A percentile compares a stretch with the other conserved stretches of the same genome.
Conservation (phyloP, 2,329 filamentous ascomycete species). For the Neophaeococcomyces aloes region DNA sequence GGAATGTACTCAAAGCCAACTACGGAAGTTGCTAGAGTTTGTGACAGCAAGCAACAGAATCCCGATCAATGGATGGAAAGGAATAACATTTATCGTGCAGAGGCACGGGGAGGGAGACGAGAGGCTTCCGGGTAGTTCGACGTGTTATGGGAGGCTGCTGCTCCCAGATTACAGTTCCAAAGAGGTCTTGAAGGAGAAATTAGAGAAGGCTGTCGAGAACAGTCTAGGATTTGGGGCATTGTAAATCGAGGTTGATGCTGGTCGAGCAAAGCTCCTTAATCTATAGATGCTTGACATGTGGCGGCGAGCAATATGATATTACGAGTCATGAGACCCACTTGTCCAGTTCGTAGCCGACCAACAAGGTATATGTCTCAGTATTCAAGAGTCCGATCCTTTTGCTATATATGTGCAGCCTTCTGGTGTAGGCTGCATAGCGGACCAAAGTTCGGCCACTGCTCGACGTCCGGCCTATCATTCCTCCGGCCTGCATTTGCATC, state of each 20-base stretch:
- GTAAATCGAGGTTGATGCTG: slow-evolving; percentile 27
- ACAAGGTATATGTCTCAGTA: too few species aligned
- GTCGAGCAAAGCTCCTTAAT: too few species aligned
- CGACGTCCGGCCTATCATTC: too few species aligned
- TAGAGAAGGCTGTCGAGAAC: slow-evolving; percentile 80
- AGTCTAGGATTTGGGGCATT: slow-evolving; percentile 81
- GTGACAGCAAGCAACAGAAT: slow-evolving; percentile 88
- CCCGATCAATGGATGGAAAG: slow-evolving; percentile 73
- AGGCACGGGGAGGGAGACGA: slow-evolving; percentile 57
- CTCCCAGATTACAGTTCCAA: slow-evolving; percentile 69
- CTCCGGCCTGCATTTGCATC: too few species aligned
- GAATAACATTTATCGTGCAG: slow-evolving; percentile 74
- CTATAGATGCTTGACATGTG: too few species aligned
- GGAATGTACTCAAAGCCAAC: slow-evolving; percentile 49
- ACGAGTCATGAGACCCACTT: too few species aligned
- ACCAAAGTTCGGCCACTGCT: too few species aligned
- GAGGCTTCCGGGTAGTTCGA: slow-evolving; percentile 72
- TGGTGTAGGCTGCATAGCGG: too few species aligned
- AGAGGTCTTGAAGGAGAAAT: slow-evolving; percentile 60
- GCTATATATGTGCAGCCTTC: too few species aligned
- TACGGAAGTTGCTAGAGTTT: slow-evolving; percentile 73
- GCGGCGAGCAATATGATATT: too few species aligned
- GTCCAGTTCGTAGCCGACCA: too few species aligned
- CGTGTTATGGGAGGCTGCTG: slow-evolving; percentile 82
- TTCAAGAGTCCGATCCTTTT: too few species aligned